Percentiles rank a stretch among this genome's conserved stretches.
Evolutionary conservation across 164 flowering plant genomes (phyloP).

Genomic region (Warburgia ugandensis): DNA sequence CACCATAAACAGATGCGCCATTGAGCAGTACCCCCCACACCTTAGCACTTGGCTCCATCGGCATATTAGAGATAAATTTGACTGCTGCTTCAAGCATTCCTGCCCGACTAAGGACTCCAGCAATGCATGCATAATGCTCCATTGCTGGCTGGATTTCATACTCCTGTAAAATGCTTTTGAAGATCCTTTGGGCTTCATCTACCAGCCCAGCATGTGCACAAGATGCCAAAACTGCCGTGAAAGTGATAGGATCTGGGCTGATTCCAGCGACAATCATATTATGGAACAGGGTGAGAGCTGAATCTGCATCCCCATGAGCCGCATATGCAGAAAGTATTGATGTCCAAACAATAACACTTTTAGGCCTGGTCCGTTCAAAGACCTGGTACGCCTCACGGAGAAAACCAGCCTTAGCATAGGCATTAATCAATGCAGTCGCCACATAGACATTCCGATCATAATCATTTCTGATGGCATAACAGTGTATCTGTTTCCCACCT

Average conservation of each 20-base stretch:
- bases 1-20: constrained; percentile 60
- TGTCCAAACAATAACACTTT: constrained; percentile 74
- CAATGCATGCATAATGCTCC: constrained; percentile 90
- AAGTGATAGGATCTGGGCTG: constrained; percentile 63
- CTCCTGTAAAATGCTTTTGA: constrained; percentile 34
- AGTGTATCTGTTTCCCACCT: constrained; percentile 60
- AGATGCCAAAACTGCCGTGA: constrained; percentile 66
- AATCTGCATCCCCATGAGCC: constrained; percentile 58
- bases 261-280: constrained; percentile 48
- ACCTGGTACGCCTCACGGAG: constrained; percentile 44
- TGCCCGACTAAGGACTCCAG: constrained; percentile 64
- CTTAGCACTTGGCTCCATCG: constrained; percentile 58
- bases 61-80: constrained; percentile 56
- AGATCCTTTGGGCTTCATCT: constrained; percentile 48
- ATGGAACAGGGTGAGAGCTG: constrained; percentile 34
- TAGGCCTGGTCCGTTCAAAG: constrained; percentile 33
- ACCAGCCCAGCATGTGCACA: constrained; percentile 76
- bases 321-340: constrained; percentile 74
- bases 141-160: constrained; percentile 46
- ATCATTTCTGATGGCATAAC: constrained; percentile 47
- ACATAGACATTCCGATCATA: constrained; percentile 49
- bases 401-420: constrained; percentile 67
- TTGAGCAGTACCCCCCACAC: constrained; percentile 79
- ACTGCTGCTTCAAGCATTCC: constrained; percentile 61
- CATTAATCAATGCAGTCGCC: constrained; percentile 60